Conservation (phyloP, 2,329 filamentous ascomycete genomes). For the Botryotinia convoluta region DNA sequence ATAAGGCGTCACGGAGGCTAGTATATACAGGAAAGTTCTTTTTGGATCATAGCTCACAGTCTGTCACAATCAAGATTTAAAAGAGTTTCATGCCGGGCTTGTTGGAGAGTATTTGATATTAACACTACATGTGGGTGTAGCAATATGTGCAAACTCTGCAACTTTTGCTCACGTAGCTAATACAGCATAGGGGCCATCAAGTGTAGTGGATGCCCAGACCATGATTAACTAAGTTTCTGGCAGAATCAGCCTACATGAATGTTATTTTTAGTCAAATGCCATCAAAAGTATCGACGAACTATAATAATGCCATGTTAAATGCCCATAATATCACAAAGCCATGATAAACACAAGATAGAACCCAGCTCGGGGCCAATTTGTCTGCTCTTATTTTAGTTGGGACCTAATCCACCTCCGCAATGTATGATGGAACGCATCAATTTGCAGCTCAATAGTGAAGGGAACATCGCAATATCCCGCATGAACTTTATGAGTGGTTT, state of each 20-base stretch:
- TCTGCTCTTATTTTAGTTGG: not conserved
- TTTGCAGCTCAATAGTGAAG: not conserved
- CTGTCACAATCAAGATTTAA: not conserved
- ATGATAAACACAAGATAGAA: accelerated
- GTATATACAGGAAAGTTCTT: not conserved
- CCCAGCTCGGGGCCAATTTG: not conserved
- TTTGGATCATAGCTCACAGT: not conserved
- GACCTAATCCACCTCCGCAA: too few relatives aligned
- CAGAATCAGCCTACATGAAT: accelerated
- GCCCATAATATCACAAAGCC: not conserved
- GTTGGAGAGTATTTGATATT: not conserved
- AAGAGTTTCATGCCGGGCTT: accelerated
- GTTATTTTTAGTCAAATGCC: not conserved
- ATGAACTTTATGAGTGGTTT: not conserved
- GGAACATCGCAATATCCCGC: not conserved
- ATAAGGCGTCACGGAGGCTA: accelerated
- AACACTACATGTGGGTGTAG: not conserved
- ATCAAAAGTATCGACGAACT: not conserved
- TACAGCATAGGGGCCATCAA: not conserved
- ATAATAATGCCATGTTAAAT: not conserved
- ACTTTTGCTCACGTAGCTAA: not conserved
- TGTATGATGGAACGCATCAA: not conserved
- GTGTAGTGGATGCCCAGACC: not conserved
- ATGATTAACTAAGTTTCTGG: not conserved
- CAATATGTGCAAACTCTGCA: not conserved